Evolutionary conservation across 257 asterid species (phyloP).

Genomic region (Primulina tabacum): DNA sequence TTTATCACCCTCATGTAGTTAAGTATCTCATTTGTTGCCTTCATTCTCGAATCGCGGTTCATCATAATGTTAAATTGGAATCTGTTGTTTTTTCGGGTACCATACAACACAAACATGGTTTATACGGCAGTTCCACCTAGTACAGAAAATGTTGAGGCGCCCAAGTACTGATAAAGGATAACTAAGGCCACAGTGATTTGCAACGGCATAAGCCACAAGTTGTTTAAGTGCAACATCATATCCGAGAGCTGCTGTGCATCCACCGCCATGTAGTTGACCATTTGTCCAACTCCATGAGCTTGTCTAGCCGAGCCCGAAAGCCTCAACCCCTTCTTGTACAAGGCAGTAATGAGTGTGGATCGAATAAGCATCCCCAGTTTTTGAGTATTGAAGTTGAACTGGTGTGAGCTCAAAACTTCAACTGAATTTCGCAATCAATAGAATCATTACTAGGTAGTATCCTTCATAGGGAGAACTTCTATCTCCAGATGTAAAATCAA

Average conservation of each 20-base stretch:
- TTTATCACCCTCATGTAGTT: slow-evolving; percentile 64
- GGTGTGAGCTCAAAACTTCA: slow-evolving; percentile 70
- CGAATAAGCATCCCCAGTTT: slow-evolving; percentile 68
- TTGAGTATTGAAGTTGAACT: slow-evolving; percentile 53
- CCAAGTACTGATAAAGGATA: slow-evolving; percentile 46
- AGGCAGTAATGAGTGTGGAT: slow-evolving; percentile 43
- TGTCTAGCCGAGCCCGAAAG: slow-evolving; percentile 59
- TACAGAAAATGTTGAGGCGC: slow-evolving; percentile 42
- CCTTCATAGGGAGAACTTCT: slow-evolving; percentile 37
- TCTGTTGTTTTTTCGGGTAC: slow-evolving; percentile 32
- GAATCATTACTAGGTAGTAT: slow-evolving; percentile 36
- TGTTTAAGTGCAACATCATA: slow-evolving; percentile 52
- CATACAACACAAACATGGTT: slow-evolving; percentile 26
- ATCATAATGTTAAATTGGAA: slow-evolving; percentile 52
- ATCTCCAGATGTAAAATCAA: slow-evolving; percentile 44
- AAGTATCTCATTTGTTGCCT: slow-evolving; percentile 56
- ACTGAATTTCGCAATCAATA: slow-evolving; percentile 40
- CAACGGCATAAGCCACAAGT: slow-evolving; percentile 65
- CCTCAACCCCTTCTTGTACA: slow-evolving; percentile 58
- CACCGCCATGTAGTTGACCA: slow-evolving; percentile 77
- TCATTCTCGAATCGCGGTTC: slow-evolving; percentile 62
- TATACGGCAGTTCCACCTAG: slow-evolving; percentile 33
- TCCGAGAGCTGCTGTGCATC: slow-evolving; percentile 66
- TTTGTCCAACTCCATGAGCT: slow-evolving; percentile 71
- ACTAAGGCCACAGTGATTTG: slow-evolving; percentile 49